Conservation (phyloP, 768 basidiomycete genomes). For the Pleurotus tuber-regium region DNA sequence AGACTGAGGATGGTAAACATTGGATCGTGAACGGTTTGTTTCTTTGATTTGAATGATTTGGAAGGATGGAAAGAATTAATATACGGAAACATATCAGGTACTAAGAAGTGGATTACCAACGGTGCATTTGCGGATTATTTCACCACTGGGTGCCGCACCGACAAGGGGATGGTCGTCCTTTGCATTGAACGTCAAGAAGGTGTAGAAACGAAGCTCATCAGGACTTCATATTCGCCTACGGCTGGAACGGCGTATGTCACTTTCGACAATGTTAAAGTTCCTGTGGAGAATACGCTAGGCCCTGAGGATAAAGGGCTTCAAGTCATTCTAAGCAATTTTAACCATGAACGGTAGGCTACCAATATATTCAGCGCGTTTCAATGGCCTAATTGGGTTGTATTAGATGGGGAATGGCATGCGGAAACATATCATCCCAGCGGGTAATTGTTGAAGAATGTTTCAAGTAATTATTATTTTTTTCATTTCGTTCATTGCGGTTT, state of each 20-base stretch:
- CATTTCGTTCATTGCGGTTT: neutral
- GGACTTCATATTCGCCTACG: conserved; percentile 55
- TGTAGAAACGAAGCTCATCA: conserved; percentile 18
- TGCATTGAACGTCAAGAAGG: conserved; percentile 19
- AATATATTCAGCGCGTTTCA: neutral
- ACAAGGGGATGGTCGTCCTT: conserved; percentile 28
- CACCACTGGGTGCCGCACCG: conserved; percentile 56
- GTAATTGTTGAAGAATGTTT: conserved; percentile 72
- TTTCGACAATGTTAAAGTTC: conserved; percentile 31
- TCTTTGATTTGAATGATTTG: neutral
- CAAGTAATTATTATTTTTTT: conserved; percentile 37
- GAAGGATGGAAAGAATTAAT: neutral
- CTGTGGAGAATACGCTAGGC: conserved; percentile 61
- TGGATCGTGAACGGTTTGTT: conserved; percentile 52
- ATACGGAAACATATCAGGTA: neutral
- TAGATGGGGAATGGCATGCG: conserved; percentile 67
- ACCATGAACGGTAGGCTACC: conserved; percentile 49
- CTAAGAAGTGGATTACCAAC: conserved; percentile 48
- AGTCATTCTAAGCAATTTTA: conserved; percentile 65
- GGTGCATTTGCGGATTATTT: conserved; percentile 35
- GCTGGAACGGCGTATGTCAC: conserved; percentile 42
- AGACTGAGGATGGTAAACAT: conserved; percentile 63
- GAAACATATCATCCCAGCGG: conserved; percentile 54
- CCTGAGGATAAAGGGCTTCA: conserved; percentile 65
- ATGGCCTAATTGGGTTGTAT: neutral